Percentiles rank a stretch among this genome's conserved stretches.
These are phyloP conservation scores for Ceratocystis diversiconidia DNA, from an alignment of 2,329 filamentous ascomycete species.

Conservation along the genomic window DNA sequence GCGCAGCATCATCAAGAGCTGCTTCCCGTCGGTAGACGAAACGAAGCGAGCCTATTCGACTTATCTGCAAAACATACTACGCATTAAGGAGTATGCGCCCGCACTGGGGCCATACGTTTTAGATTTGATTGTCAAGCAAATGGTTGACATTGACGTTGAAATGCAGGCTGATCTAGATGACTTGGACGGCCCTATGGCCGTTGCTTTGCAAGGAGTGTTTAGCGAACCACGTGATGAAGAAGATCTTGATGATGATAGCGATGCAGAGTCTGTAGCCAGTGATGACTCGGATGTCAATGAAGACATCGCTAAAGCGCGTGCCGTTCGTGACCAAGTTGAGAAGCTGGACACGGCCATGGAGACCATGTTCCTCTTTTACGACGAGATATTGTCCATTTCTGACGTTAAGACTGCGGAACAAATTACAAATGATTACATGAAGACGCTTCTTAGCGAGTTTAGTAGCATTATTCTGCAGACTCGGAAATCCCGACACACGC, in stretches of 20 bases:
- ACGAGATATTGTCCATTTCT: conserved; percentile 53
- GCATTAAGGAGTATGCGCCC: conserved; percentile 61
- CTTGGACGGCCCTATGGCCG: conserved; percentile 73
- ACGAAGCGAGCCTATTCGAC: conserved; percentile 64
- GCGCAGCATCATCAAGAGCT: conserved; percentile 48
- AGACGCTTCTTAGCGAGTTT: conserved; percentile 73
- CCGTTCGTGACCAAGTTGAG: conserved; percentile 65
- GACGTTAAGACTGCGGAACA: conserved; percentile 46
- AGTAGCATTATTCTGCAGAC: conserved; percentile 77
- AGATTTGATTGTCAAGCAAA: conserved; percentile 65
- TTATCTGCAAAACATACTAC: conserved; percentile 77
- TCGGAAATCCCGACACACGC: conserved; percentile 80
- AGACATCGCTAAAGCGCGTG: conserved; percentile 43
- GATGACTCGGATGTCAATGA: conserved; percentile 54
- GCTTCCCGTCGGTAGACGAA: conserved; percentile 66
- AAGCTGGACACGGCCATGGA: conserved; percentile 89
- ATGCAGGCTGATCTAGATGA: conserved; percentile 91
- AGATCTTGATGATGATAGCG: conserved; percentile 48
- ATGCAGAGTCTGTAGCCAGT: conserved; percentile 56
- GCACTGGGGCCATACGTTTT: conserved; percentile 68
- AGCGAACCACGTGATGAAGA: conserved; percentile 28
- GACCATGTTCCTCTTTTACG: conserved; percentile 72
- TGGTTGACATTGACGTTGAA: conserved; percentile 90
- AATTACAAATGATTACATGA: conserved; percentile 39
- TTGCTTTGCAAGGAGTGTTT: conserved; percentile 37